A percentile compares a stretch with the other conserved stretches of the same genome.
Evolutionary conservation across 768 basidiomycete species (phyloP).

Genomic region (Coprinellus micaceus): DNA sequence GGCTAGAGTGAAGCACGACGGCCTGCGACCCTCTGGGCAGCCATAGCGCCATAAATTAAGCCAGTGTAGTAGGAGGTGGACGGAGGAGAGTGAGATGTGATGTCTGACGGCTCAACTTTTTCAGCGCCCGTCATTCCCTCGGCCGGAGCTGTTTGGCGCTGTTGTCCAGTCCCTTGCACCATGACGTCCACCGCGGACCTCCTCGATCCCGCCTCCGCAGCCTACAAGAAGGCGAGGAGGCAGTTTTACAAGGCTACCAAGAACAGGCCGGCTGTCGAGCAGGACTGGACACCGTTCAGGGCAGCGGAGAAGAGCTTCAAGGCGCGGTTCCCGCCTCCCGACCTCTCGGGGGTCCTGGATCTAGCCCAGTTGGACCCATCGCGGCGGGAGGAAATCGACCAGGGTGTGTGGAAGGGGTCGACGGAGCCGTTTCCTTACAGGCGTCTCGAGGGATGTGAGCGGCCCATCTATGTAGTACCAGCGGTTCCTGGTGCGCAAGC

Average conservation of each 20-base stretch:
- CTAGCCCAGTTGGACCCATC: constrained; percentile 44
- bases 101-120: background rate
- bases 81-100: no score
- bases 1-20: constrained; percentile 10
- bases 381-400: constrained; percentile 38
- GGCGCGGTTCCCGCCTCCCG: constrained; percentile 71
- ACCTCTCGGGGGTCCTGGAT: constrained; percentile 68
- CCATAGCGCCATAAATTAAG: constrained; percentile 67
- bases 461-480: constrained; percentile 44
- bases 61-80: constrained; percentile 3
- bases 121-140: background rate
- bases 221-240: constrained; percentile 57
- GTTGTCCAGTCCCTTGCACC: constrained; percentile 17
- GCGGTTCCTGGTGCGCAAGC: constrained; percentile 51
- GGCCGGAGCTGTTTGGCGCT: constrained; percentile 27
- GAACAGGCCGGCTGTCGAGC: constrained; percentile 44
- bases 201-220: constrained; percentile 44
- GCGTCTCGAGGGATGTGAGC: constrained; percentile 19
- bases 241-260: constrained; percentile 59
- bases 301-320: constrained; percentile 80
- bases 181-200: constrained; percentile 28
- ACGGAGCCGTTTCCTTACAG: constrained; percentile 32
- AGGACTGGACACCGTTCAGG: constrained; percentile 71
- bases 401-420: constrained; percentile 47
- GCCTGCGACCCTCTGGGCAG: constrained; percentile 50